Percentiles rank a stretch among this genome's conserved stretches.
These are phyloP conservation scores for Sextonia rubra DNA, from an alignment of 164 flowering plant species.

Conservation along the genomic window DNA sequence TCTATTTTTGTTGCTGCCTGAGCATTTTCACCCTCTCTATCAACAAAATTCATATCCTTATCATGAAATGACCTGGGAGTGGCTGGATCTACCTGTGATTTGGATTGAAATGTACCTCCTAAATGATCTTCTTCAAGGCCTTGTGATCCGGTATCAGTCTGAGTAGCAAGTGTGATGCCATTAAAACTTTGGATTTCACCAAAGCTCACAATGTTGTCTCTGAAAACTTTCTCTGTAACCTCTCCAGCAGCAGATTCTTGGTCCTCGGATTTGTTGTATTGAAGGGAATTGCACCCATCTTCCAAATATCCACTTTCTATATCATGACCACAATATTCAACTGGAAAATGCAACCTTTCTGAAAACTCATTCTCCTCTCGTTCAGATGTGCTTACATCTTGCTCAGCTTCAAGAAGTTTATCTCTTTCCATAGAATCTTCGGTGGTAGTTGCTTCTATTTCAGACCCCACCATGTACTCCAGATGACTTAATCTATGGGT, in stretches of 20 bases:
- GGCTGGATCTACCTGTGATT: background rate
- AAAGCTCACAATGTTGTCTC: slow-evolving; percentile 2
- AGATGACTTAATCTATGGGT: background rate
- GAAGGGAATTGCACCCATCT: slow-evolving; percentile 6
- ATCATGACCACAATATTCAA: slow-evolving; percentile 13
- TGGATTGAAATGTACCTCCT: background rate
- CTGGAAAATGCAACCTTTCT: slow-evolving; percentile 11
- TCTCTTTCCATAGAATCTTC: background rate
- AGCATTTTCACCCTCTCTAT: slow-evolving; percentile 21
- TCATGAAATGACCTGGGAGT: slow-evolving; percentile 14
- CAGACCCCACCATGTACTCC: slow-evolving; percentile 5
- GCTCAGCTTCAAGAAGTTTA: slow-evolving; percentile 1
- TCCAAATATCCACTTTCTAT: slow-evolving; percentile 14
- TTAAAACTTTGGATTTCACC: background rate
- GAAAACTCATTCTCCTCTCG: slow-evolving; percentile 14
- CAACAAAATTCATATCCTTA: slow-evolving; percentile 19
- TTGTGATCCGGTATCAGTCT: background rate
- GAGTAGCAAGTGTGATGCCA: background rate
- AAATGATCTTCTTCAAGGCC: background rate
- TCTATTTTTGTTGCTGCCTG: slow-evolving; percentile 17
- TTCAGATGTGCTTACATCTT: slow-evolving; percentile 1
- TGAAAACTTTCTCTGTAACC: slow-evolving; percentile 5
- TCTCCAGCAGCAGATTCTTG: slow-evolving; percentile 21
- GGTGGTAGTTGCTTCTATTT: slow-evolving; percentile 5
- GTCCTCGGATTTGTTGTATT: slow-evolving; percentile 14